Base-by-base conservation (phyloP, 2,329 filamentous ascomycete species). In the Pezicula rhizophila region DNA sequence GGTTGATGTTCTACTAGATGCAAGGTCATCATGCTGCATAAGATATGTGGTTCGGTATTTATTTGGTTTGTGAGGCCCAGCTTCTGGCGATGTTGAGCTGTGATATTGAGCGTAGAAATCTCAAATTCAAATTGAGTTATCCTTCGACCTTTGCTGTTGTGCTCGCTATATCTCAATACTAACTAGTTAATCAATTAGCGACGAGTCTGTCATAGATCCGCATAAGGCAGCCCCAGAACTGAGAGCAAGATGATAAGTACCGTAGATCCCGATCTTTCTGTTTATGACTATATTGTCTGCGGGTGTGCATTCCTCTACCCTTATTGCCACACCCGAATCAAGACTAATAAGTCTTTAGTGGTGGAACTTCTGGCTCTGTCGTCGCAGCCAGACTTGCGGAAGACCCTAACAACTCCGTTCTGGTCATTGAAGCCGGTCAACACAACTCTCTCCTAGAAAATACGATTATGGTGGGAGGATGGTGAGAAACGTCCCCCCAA, bases 361-460 rank as follows among this genome's bases (percentile, higher is more conserved):
- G 70, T 37, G 73, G 74, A 15, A 77, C 75, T 3, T 70, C 74
- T 14, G 75, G 75, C 17, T 69, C 67, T 40, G 69, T 68, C 2
- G 65, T 81, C 11, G 77, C 76, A 11, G 69, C 70, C n/a, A 72
- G 77, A 23, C 69, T 80, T 6, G 74, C 76, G 2, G 73, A 79
- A 57, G 72, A 74, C 42, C 64, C 68, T 5, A 66, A 74, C 3
- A 73, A 73, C 37, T 67, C 63, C 4, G 59, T 77, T 31, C 68
- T 77, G 5, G 59, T 78, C 23, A 62, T 78, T 45, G 75, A 78
- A 56, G 75, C 74, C 8, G 75, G 75, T 8, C 64, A 64, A 17
- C 65, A 71, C 49, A 70, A 67, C 49, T 62, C 67, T 49, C 56
- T 74, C 33, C 61, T 77, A 0, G 73, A 76, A 40, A 76, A 73